Evolutionary conservation across 2,329 filamentous ascomycete genomes (phyloP).

Genomic region (Trichoderma sp.): DNA sequence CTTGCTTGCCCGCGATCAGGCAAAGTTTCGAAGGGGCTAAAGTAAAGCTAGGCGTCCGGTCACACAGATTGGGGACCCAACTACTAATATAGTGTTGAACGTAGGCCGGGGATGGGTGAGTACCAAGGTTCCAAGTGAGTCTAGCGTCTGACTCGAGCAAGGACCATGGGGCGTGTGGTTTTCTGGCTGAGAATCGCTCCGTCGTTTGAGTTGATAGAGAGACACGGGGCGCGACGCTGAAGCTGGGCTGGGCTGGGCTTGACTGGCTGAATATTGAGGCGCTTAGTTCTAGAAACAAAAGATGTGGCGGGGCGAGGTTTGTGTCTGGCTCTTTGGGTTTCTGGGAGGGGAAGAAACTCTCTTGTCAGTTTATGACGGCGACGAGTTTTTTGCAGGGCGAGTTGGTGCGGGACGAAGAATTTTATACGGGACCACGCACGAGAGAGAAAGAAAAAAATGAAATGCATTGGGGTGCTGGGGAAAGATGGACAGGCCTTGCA

Average conservation of each 20-base stretch:
- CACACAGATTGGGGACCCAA: constrained; percentile 33
- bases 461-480: constrained; percentile 22
- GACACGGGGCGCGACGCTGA: constrained; percentile 13
- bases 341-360: neutral
- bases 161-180: constrained; percentile 21
- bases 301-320: neutral
- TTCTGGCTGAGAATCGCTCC: neutral
- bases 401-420: constrained; percentile 31
- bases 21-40: constrained; percentile 26
- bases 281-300: constrained; percentile 15
- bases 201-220: constrained; percentile 1
- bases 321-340: neutral
- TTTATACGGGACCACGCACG: constrained; percentile 29
- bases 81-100: constrained; percentile 40
- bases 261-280: constrained; percentile 12
- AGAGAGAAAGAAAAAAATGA: constrained; percentile 2
- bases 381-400: constrained; percentile 15
- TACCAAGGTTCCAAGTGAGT: constrained; percentile 36
- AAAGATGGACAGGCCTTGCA: constrained; percentile 15
- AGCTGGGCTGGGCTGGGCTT: neutral
- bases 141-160: constrained; percentile 32
- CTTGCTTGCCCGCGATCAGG: constrained; percentile 27
- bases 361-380: constrained; percentile 19
- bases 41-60: constrained; percentile 20
- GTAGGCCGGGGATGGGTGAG: constrained; percentile 33